Evolutionary conservation across 371 early-diverging fungal species (phyloP), one percentile per base, ranked within the genome.

Genomic region (Parasitella parasitica): DNA sequence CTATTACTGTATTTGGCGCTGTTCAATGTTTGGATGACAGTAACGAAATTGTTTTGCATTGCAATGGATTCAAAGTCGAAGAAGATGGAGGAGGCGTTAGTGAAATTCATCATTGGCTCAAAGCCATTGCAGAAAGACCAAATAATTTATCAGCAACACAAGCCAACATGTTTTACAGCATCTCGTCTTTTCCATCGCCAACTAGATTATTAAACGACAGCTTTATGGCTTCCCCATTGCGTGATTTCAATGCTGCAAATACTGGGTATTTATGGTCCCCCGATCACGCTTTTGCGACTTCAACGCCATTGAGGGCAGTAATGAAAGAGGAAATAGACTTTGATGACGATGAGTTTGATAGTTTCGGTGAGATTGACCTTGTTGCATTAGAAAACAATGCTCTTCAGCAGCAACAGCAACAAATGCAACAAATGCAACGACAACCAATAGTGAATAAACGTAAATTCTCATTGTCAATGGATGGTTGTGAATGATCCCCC

Each of bases 141-240:
- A 7, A 0, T 4, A 36, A 52, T 13, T 13, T 20, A 9, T 13
- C 27, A n/a, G n/a, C n/a, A 0, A 41, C 7, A 2, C 9, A 34
- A 13, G n/a, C 28, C 15, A 24, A 46, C 30, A 69, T 56, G 69
- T 64, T 64, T 60, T 50, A 54, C 30, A 59, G 35, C 24, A 46
- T 67, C 0, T 61, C 67, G 5, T 69, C 69, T 9, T 13, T 38
- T 2, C 66, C 66, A n/a, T 66, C 66, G 0, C 66, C 66, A 1
- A 59, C 50, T 7, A 50, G 61, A 4, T 20, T 60, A 6, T 5
- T 57, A 28, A 38, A 26, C 5, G 55, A 46, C 1, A 43, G 34
- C 18, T 66, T 59, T 60, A n/a, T 66, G 27, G 54, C 32, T 22
- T 60, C 61, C 12, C 61, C 61, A 13, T 22, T 60, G 1, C 11